phyloP scores from a whole-genome alignment of 148 eudicot species.

The Persicaria maculosa region DNA sequence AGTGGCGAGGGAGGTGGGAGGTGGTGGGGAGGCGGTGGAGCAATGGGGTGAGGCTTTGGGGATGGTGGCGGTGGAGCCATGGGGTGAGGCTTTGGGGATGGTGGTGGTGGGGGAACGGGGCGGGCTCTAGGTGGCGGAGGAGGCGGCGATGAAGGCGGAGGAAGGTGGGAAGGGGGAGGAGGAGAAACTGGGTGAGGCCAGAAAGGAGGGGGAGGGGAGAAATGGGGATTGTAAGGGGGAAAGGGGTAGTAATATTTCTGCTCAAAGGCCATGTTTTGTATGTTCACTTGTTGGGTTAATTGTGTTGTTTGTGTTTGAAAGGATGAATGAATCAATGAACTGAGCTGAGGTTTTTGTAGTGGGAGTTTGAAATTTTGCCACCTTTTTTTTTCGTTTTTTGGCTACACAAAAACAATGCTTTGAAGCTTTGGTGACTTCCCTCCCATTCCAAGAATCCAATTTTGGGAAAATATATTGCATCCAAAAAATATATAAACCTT shows the following conservation, averaged over 20 bases:
- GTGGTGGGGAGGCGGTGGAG: slow-evolving; percentile 34
- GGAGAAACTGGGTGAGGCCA: slow-evolving; percentile 6
- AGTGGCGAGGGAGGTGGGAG: slow-evolving; percentile 32
- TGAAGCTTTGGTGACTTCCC: slow-evolving; percentile 53
- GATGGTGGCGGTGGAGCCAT: slow-evolving; percentile 18
- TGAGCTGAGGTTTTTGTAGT: slow-evolving; percentile 24
- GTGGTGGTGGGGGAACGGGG: slow-evolving; percentile 25
- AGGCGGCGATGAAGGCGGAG: slow-evolving; percentile 38
- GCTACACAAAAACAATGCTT: slow-evolving; percentile 24
- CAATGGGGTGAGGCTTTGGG: slow-evolving; percentile 20
- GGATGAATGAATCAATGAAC: slow-evolving; percentile 5
- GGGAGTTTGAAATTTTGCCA: background rate
- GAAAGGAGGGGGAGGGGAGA: background rate
- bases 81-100: slow-evolving; percentile 30
- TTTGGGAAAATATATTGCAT: no score
- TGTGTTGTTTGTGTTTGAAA: slow-evolving; percentile 25
- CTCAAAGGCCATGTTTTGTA: slow-evolving; percentile 18
- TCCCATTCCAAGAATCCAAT: slow-evolving; percentile 40
- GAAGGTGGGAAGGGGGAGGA: background rate
- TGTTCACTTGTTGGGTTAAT: slow-evolving; percentile 20
- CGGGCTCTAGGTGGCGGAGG: slow-evolving; percentile 29
- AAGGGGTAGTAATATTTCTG: slow-evolving; percentile 35
- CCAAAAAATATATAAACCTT: background rate
- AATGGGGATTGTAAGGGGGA: slow-evolving; percentile 18
- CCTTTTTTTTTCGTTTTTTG: background rate